Conservation (phyloP, 139 green algal species). For the Pedinophyceae sp. region DNA sequence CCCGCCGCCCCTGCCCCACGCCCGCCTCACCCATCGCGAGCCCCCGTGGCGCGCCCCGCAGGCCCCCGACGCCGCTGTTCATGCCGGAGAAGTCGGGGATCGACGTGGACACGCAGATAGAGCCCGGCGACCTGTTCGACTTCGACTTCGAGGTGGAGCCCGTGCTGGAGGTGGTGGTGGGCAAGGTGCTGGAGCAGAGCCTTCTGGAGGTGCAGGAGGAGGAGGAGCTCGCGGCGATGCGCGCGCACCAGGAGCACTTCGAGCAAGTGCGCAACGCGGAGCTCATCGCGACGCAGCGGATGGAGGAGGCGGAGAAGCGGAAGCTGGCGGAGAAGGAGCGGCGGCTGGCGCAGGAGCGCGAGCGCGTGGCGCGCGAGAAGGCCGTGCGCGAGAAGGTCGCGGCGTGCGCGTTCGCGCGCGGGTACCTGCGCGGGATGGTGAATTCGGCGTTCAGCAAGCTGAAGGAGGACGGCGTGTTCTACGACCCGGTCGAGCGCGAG, state of each 20-base stretch:
- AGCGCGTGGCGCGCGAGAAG: conserved; percentile 40
- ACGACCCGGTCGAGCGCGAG: conserved; percentile 59
- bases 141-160: conserved; percentile 84
- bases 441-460: conserved; percentile 44
- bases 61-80: conserved; percentile 59
- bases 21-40: no score
- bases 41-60: no score
- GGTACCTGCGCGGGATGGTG: conserved; percentile 62
- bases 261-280: conserved; percentile 58
- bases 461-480: conserved; percentile 49
- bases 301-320: conserved; percentile 65
- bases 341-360: conserved; percentile 43
- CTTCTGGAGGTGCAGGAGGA: conserved; percentile 80
- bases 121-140: conserved; percentile 74
- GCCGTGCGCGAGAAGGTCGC: conserved; percentile 45
- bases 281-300: conserved; percentile 59
- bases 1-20: no score
- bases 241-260: conserved; percentile 59
- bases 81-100: conserved; percentile 58
- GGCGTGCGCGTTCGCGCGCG: conserved; percentile 43
- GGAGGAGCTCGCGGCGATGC: conserved; percentile 68
- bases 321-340: conserved; percentile 69
- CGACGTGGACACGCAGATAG: conserved; percentile 60
- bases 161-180: conserved; percentile 67
- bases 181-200: conserved; percentile 74